Percentiles rank a stretch among this genome's conserved stretches.
phyloP scores from a whole-genome alignment of 345 rosid species.

The Aurinia saxatilis region DNA sequence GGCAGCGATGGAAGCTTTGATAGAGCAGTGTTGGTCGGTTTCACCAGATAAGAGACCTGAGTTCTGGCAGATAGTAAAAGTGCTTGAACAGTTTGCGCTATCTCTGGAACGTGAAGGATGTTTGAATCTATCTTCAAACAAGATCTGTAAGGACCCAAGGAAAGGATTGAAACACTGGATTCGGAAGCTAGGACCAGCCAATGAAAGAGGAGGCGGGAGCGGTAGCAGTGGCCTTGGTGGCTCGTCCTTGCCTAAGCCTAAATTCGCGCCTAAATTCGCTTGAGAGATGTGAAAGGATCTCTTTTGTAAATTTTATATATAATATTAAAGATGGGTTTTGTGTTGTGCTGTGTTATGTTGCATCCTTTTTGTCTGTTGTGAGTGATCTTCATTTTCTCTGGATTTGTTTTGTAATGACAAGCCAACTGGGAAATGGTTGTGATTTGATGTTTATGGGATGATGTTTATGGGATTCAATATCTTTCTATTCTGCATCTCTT shows the following conservation, averaged over 20 bases:
- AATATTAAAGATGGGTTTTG: constrained; percentile 18
- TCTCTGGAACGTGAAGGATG: constrained; percentile 67
- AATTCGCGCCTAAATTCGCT: constrained; percentile 36
- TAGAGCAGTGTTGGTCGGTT: constrained; percentile 91
- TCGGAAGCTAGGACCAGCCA: constrained; percentile 66
- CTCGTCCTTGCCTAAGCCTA: constrained; percentile 40
- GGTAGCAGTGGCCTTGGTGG: constrained; percentile 58
- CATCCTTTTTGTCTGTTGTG: constrained; percentile 23
- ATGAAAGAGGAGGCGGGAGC: constrained; percentile 5
- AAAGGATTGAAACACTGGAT: constrained; percentile 80
- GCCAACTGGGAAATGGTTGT: constrained; percentile 21
- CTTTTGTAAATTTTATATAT: constrained; percentile 27
- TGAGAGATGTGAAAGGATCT: constrained; percentile 27
- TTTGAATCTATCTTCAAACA: constrained; percentile 40
- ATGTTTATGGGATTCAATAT: constrained; percentile 19
- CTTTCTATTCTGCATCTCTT: neutral
- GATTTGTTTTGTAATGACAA: constrained; percentile 26
- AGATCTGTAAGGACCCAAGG: constrained; percentile 61
- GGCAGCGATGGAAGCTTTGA: constrained; percentile 69
- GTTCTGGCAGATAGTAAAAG: constrained; percentile 90
- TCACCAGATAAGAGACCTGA: constrained; percentile 90
- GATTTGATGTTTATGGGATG: constrained; percentile 19
- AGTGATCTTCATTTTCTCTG: constrained; percentile 23
- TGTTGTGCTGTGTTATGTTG: constrained; percentile 5
- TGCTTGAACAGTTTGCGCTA: constrained; percentile 64